Evolutionary conservation across 495 filamentous ascomycete genomes (phyloP).

Genomic region (Mytilinidion resinicola): DNA sequence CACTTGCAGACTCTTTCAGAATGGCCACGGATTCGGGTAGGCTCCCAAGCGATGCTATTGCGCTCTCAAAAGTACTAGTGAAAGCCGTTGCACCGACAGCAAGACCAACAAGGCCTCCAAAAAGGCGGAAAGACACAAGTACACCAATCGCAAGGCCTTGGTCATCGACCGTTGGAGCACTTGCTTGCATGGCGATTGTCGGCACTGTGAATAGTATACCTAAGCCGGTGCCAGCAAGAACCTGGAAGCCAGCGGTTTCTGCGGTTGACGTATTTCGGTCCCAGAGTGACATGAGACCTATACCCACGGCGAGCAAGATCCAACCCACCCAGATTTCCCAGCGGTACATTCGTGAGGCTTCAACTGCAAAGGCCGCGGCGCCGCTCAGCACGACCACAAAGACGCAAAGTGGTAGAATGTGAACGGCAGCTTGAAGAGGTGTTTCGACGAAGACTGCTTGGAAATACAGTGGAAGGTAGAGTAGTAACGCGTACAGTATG

Average conservation of each 20-base stretch:
- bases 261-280: not conserved
- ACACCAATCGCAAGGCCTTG: constrained; percentile 37
- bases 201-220: constrained; percentile 22
- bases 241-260: constrained; percentile 22
- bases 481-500: constrained; percentile 30
- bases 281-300: constrained; percentile 29
- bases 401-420: constrained; percentile 3
- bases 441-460: constrained; percentile 35
- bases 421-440: constrained; percentile 9
- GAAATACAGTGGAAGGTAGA: constrained; percentile 38
- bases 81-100: constrained; percentile 34
- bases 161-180: constrained; percentile 38
- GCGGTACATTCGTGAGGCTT: constrained; percentile 24
- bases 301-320: constrained; percentile 23
- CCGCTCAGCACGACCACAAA: constrained; percentile 22
- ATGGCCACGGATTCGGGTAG: not conserved
- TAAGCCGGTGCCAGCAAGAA: constrained; percentile 33
- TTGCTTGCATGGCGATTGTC: constrained; percentile 36
- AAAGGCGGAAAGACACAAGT: constrained; percentile 36
- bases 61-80: constrained; percentile 28
- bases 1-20: constrained; percentile 1
- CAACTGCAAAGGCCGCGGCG: constrained; percentile 26
- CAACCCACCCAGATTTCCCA: constrained; percentile 27
- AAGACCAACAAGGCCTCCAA: constrained; percentile 39
- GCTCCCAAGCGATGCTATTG: not conserved